Conservation (phyloP, 1,284 basidiomycete genomes). For the Limonomyces culmigenus region DNA sequence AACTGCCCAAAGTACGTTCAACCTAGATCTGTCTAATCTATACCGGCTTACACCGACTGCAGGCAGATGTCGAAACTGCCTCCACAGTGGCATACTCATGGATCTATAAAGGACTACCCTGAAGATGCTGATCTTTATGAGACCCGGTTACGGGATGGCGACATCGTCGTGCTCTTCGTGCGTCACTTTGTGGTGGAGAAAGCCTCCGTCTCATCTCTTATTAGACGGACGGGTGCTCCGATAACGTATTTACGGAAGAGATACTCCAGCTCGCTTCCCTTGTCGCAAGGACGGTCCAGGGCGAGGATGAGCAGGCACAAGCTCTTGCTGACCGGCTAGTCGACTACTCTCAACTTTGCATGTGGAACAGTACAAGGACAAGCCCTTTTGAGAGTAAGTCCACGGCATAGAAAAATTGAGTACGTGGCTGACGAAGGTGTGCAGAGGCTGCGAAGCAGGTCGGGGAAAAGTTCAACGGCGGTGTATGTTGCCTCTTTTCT, state of each 20-base stretch:
- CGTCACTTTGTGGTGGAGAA: slow-evolving; percentile 10
- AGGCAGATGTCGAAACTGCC: slow-evolving; percentile 63
- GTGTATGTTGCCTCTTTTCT: slow-evolving; percentile 28
- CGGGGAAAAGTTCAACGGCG: slow-evolving; percentile 48
- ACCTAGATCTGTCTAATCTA: not conserved
- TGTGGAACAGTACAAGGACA: slow-evolving; percentile 39
- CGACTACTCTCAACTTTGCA: slow-evolving; percentile 50
- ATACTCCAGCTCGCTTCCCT: slow-evolving; percentile 51
- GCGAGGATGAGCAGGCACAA: slow-evolving; percentile 46
- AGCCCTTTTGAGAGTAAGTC: slow-evolving; percentile 58
- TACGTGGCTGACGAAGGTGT: slow-evolving; percentile 4
- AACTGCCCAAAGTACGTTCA: slow-evolving; percentile 55
- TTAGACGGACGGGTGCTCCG: slow-evolving; percentile 74
- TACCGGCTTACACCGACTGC: slow-evolving; percentile 2
- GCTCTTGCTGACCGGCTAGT: slow-evolving; percentile 56
- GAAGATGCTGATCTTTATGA: slow-evolving; percentile 48
- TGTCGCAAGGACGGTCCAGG: slow-evolving; percentile 30
- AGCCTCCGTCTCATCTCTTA: not conserved
- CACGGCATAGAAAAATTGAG: not conserved
- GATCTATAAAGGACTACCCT: slow-evolving; percentile 25
- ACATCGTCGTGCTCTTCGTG: slow-evolving; percentile 58
- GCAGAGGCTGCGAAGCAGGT: slow-evolving; percentile 43
- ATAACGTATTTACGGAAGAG: slow-evolving; percentile 70
- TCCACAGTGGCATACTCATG: slow-evolving; percentile 8
- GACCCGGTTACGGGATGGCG: slow-evolving; percentile 51